phyloP scores from a whole-genome alignment of 441 rosid genomes.

The Rhodomyrtus psidioides region DNA sequence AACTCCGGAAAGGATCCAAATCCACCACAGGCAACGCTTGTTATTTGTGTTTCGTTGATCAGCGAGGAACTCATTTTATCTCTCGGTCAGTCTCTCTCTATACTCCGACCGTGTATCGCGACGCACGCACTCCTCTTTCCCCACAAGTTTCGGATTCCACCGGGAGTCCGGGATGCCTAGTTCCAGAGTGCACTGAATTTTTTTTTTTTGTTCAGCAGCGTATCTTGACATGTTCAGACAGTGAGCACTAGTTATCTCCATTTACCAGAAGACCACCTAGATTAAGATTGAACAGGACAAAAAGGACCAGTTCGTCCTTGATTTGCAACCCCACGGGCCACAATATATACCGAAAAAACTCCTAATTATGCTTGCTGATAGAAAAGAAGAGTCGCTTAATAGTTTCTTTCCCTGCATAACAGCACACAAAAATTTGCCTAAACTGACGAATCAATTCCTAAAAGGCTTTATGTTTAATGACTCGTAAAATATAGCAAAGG shows the following conservation, averaged over 20 bases:
- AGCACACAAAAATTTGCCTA: background rate
- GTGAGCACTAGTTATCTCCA: background rate
- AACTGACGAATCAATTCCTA: background rate
- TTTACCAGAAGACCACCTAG: background rate
- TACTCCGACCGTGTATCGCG: background rate
- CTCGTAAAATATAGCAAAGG: background rate
- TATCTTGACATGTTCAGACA: background rate
- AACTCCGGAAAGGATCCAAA: background rate
- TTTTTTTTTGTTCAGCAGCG: background rate
- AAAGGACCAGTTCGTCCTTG: background rate
- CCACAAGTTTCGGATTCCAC: no score
- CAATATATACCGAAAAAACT: fast-evolving
- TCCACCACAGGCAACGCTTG: background rate
- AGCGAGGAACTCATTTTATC: background rate
- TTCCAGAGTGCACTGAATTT: no score
- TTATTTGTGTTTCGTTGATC: background rate
- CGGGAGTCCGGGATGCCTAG: no score
- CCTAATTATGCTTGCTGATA: background rate
- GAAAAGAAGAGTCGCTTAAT: background rate
- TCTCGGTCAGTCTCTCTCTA: background rate
- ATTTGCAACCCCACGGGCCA: background rate
- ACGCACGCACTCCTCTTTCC: no score
- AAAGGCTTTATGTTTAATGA: background rate
- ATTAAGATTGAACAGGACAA: background rate
- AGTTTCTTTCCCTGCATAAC: background rate